Percentiles rank a stretch among this genome's conserved stretches.
Conservation (phyloP, 805 yeast species). For the Candida methanosorbosa region DNA sequence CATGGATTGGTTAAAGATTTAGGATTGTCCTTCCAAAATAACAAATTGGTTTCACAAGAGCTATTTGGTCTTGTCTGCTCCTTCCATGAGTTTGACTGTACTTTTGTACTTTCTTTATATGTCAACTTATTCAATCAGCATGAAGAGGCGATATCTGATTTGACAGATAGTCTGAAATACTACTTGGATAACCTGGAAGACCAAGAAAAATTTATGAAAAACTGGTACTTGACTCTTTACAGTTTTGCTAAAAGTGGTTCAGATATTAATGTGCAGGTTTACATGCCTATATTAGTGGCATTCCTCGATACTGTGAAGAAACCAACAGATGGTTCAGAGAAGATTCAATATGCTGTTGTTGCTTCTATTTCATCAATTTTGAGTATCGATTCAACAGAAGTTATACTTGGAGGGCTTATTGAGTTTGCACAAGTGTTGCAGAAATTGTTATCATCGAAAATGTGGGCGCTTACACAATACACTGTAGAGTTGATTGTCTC, state of each 20-base stretch:
- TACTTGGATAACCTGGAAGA: conserved; percentile 5
- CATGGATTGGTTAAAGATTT: not conserved
- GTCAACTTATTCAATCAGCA: not conserved
- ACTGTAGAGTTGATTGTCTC: conserved; percentile 51
- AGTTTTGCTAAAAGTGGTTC: too few relatives aligned
- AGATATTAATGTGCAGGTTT: not conserved
- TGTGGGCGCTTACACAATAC: conserved; percentile 60
- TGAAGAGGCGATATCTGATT: too few relatives aligned
- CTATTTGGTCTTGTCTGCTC: not conserved
- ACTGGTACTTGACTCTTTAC: conserved; percentile 7
- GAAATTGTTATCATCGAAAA: conserved; percentile 34
- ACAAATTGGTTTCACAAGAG: not conserved
- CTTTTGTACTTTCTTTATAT: not conserved
- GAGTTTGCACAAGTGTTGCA: conserved; percentile 26
- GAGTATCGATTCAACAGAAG: not conserved
- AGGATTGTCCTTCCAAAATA: not conserved
- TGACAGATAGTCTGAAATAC: not conserved
- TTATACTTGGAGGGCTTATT: conserved; percentile 1
- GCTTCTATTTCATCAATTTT: conserved; percentile 23
- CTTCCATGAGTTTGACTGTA: not conserved
- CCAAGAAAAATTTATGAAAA: not conserved
- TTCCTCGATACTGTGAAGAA: conserved; percentile 4
- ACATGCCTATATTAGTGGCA: conserved; percentile 2
- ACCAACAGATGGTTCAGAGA: conserved; percentile 1
- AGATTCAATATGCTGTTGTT: conserved; percentile 16